phyloP scores from a whole-genome alignment of 2,329 filamentous ascomycete genomes.

The Apiospora saccharicola region DNA sequence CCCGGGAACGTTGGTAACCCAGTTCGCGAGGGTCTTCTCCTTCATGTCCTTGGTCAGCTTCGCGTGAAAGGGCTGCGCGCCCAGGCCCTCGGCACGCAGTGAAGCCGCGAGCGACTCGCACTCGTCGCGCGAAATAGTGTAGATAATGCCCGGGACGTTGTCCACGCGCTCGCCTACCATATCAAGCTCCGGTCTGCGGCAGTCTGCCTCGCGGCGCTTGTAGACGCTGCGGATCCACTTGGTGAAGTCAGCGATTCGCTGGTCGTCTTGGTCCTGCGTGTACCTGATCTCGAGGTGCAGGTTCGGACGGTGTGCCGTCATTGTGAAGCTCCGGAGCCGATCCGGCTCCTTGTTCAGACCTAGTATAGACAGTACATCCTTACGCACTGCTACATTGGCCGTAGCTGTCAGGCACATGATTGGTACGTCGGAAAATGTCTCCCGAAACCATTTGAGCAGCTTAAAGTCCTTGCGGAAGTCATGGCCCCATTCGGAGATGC shows the following conservation, averaged over 20 bases:
- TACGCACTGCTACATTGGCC: constrained; percentile 79
- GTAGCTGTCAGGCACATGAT: constrained; percentile 95
- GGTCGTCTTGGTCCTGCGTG: constrained; percentile 77
- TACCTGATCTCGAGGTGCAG: constrained; percentile 91
- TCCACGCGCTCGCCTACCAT: constrained; percentile 62
- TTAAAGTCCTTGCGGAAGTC: constrained; percentile 96
- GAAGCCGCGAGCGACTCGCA: constrained; percentile 74
- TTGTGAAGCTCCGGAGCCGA: constrained; percentile 77
- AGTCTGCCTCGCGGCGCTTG: constrained; percentile 66
- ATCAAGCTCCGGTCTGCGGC: constrained; percentile 66
- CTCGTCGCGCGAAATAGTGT: constrained; percentile 77
- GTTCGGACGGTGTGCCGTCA: constrained; percentile 84
- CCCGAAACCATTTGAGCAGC: constrained; percentile 83
- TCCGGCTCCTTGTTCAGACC: constrained; percentile 67
- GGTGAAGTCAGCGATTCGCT: constrained; percentile 76
- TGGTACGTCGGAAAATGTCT: constrained; percentile 82
- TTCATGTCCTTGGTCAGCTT: constrained; percentile 73
- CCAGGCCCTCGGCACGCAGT: constrained; percentile 72
- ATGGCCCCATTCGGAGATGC: constrained; percentile 97
- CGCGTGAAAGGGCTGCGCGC: constrained; percentile 77
- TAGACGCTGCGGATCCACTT: constrained; percentile 79
- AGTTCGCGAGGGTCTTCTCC: constrained; percentile 73
- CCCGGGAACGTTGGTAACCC: constrained; percentile 75
- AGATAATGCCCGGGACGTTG: constrained; percentile 79
- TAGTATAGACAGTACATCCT: constrained; percentile 83